Evolutionary conservation across 495 filamentous ascomycete species (phyloP).

Genomic region (Entonaema liquescens): DNA sequence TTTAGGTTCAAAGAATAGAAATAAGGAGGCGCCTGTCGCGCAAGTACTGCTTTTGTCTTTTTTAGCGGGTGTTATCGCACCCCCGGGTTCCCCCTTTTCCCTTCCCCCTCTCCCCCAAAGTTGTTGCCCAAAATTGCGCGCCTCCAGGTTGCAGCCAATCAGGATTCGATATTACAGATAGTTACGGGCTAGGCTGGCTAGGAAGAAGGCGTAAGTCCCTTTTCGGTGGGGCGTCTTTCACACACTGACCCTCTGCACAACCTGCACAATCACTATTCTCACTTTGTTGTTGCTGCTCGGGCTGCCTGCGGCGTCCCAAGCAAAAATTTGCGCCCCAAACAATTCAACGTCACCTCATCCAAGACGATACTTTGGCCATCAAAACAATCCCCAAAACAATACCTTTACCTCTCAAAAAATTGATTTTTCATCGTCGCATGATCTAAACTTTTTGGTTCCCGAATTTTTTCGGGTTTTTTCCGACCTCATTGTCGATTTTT

Average conservation of each 20-base stretch:
- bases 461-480: constrained; percentile 60
- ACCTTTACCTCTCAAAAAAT: constrained; percentile 63
- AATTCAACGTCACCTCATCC: constrained; percentile 74
- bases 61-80: constrained; percentile 5
- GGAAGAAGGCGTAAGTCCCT: constrained; percentile 5
- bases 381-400: constrained; percentile 63
- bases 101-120: constrained; percentile 8
- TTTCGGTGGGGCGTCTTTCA: constrained; percentile 24
- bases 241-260: constrained; percentile 29
- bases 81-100: constrained; percentile 19
- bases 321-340: constrained; percentile 59
- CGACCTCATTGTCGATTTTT: constrained; percentile 52
- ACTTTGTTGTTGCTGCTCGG: constrained; percentile 37
- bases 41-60: background rate
- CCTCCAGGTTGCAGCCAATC: constrained; percentile 23
- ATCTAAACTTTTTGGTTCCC: constrained; percentile 57
- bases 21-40: background rate
- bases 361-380: constrained; percentile 63
- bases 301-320: constrained; percentile 42
- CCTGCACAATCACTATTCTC: constrained; percentile 35
- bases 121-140: constrained; percentile 36
- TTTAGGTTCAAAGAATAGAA: background rate
- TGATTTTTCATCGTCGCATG: constrained; percentile 64
- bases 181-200: constrained; percentile 23
- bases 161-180: constrained; percentile 3